Conservation (phyloP, 805 yeast species). For the Wickerhamiella domercqiae region DNA sequence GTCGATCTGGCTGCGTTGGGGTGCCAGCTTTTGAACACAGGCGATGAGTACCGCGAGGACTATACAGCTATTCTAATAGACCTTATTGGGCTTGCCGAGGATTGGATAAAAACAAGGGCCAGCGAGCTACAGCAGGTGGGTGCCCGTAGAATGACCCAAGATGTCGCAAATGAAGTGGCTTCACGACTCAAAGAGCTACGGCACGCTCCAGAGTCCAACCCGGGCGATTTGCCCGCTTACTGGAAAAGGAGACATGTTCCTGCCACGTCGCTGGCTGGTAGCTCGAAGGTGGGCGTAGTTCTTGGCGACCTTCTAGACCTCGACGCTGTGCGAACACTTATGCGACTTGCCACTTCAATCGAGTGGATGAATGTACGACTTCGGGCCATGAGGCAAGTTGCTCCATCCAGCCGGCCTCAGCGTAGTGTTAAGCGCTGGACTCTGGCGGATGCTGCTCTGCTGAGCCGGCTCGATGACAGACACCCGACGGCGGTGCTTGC, state of each 20-base stretch:
- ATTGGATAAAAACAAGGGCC: constrained; percentile 9
- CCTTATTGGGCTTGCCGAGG: constrained; percentile 13
- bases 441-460: constrained; percentile 16
- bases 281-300: constrained; percentile 16
- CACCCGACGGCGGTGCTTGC: constrained; percentile 8
- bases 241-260: constrained; percentile 12
- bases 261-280: too few relatives aligned
- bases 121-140: constrained; percentile 6
- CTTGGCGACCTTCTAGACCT: constrained; percentile 42
- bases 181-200: not conserved
- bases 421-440: constrained; percentile 21
- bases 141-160: not conserved
- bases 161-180: not conserved
- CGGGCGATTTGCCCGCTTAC: constrained; percentile 15
- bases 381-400: constrained; percentile 28
- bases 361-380: constrained; percentile 48
- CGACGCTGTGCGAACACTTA: constrained; percentile 35
- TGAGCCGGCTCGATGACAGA: constrained; percentile 1
- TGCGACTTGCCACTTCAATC: constrained; percentile 39
- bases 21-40: constrained; percentile 43
- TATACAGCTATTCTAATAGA: constrained; percentile 29
- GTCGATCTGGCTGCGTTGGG: constrained; percentile 32
- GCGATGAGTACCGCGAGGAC: constrained; percentile 40
- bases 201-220: not conserved
- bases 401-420: not conserved